Evolutionary conservation across 805 yeast species (phyloP).

Genomic region (Komagataella ulmi): DNA sequence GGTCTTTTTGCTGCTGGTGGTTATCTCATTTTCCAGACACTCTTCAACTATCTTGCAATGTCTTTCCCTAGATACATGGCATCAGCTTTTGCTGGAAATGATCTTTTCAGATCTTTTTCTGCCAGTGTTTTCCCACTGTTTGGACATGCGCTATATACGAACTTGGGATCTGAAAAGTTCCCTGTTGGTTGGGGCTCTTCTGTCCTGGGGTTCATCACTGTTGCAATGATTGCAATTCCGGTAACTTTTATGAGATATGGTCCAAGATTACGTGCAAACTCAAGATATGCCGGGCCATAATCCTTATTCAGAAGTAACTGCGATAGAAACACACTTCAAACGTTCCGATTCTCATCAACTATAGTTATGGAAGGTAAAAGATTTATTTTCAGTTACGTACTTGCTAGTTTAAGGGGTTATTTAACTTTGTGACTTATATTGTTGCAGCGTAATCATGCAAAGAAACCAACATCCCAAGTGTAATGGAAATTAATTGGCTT

Average conservation of each 20-base stretch:
- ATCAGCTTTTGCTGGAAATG: slow-evolving; percentile 48
- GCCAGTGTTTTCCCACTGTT: slow-evolving; percentile 53
- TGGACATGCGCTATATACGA: slow-evolving; percentile 31
- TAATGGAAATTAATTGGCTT: not conserved
- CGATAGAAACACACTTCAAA: no score
- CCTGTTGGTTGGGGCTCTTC: slow-evolving; percentile 52
- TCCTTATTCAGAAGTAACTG: not conserved
- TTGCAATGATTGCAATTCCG: slow-evolving; percentile 26
- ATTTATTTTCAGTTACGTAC: no score
- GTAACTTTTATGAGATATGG: not conserved
- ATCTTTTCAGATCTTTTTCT: slow-evolving; percentile 31
- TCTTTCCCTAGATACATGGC: slow-evolving; percentile 38
- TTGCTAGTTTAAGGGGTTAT: not conserved
- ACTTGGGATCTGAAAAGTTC: slow-evolving; percentile 26
- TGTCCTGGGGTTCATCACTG: slow-evolving; percentile 29
- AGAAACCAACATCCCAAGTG: no score
- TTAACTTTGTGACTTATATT: no score
- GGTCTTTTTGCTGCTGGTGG: slow-evolving; percentile 24
- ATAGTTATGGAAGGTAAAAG: not conserved
- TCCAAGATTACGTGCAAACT: not conserved
- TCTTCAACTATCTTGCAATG: slow-evolving; percentile 33
- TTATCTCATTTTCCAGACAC: slow-evolving; percentile 36
- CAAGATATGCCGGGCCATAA: not conserved
- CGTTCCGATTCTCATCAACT: not conserved
- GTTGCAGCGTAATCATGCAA: not conserved